Conservation (phyloP, 306 rosid genomes). For the Cucurbita ficifolia region DNA sequence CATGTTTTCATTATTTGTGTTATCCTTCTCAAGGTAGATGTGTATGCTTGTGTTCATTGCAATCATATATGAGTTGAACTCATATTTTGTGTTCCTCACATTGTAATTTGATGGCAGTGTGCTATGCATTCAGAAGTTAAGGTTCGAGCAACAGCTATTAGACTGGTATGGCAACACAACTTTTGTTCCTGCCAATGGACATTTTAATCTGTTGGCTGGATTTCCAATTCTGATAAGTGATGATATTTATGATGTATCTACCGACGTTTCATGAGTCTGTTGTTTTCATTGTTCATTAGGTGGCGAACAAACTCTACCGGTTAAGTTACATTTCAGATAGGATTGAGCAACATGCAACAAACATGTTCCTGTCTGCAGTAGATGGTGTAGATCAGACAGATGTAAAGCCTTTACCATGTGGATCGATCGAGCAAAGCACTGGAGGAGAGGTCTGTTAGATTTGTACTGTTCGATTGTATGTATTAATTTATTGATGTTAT, state of each 20-base stretch:
- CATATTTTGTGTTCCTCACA: not conserved
- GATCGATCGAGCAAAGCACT: conserved; percentile 29
- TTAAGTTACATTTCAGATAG: conserved; percentile 60
- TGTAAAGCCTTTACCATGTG: conserved; percentile 35
- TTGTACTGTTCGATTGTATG: not conserved
- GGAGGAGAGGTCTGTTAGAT: conserved; percentile 31
- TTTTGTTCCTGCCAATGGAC: not conserved
- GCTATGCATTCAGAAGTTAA: conserved; percentile 87
- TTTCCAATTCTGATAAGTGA: not conserved
- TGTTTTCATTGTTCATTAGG: conserved; percentile 33
- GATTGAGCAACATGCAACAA: conserved; percentile 66
- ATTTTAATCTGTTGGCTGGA: conserved; percentile 4
- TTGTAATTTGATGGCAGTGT: conserved; percentile 47
- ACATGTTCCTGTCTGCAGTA: conserved; percentile 63
- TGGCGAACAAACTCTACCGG: conserved; percentile 90
- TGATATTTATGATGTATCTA: not conserved
- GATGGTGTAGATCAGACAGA: conserved; percentile 30
- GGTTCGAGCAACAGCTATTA: conserved; percentile 88
- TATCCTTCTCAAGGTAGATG: not conserved
- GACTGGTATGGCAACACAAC: conserved; percentile 54
- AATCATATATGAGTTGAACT: not conserved
- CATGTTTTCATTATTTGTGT: not conserved
- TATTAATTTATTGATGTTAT: not conserved
- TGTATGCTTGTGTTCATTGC: not conserved
- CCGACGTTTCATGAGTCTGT: not conserved